A percentile compares a stretch with the other conserved stretches of the same genome.
phyloP scores from a whole-genome alignment of 164 flowering plant genomes.

The Annona cherimola region DNA sequence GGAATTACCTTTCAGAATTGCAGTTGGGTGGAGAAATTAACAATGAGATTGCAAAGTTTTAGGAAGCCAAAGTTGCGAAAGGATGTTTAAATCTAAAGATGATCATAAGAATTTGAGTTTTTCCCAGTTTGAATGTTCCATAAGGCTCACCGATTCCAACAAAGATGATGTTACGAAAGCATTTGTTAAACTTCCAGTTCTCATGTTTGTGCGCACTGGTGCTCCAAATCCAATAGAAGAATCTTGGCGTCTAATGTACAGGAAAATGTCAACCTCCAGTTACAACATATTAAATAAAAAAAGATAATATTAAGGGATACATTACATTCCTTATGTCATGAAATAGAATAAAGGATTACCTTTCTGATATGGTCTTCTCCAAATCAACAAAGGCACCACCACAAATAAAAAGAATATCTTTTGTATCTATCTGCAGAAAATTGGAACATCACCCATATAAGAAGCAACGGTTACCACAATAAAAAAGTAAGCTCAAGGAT shows the following conservation, averaged over 20 bases:
- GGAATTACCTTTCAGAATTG: conserved; percentile 3
- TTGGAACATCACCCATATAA: background rate
- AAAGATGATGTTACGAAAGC: conserved; percentile 77
- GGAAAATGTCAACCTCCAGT: background rate
- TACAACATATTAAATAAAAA: background rate
- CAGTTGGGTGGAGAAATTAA: background rate
- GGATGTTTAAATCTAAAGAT: background rate
- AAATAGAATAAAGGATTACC: conserved; percentile 38
- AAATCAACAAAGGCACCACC: conserved; percentile 97
- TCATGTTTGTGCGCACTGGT: conserved; percentile 96
- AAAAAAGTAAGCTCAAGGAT: background rate
- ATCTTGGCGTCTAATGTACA: conserved; percentile 72
- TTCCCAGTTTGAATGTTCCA: background rate
- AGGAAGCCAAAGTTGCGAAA: background rate
- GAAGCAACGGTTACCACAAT: background rate
- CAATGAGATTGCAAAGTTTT: background rate
- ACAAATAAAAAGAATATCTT: conserved; percentile 93
- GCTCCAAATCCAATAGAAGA: conserved; percentile 99
- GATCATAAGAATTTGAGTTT: background rate
- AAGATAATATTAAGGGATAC: background rate
- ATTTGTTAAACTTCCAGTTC: conserved; percentile 57
- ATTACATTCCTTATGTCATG: conserved; percentile 1
- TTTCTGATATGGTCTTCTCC: conserved; percentile 95
- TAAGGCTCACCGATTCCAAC: conserved; percentile 63
- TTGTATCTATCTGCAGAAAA: conserved; percentile 82